Base-by-base conservation (phyloP, 139 green algal genomes). In the Desmodesmus armatus region DNA sequence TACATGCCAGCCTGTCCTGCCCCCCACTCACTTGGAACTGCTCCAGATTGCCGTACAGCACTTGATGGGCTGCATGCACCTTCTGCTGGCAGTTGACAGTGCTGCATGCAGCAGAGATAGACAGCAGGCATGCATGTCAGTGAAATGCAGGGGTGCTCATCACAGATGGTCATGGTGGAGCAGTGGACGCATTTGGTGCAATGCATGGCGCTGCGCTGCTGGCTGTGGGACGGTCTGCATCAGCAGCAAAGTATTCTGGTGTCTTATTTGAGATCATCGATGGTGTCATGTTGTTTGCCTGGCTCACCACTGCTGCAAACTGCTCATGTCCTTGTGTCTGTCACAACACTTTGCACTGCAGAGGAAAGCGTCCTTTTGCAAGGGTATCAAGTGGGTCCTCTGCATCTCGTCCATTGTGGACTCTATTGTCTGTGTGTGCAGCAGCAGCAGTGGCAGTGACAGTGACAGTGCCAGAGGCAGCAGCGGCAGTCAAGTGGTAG, bases 321-420 rank as follows among this genome's bases (percentile, higher is more conserved):
- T 51, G 43, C 79, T 82, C 29, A 85, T 60, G 69, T 71, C 60
- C 2, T 44, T 25, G 23, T 27, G 17, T 4, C 40, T 73, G 69
- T 92, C 89, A 41, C 89, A 92, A 58, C 89, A 92, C 21, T 83
- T 82, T 2, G 89, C 89, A 53, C 83, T 88, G 65, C 89, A 92
- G 1, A 90, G 84, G 70, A 92, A 92, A 0, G 89, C 80, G 60
- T 90, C 86, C 51, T 90, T 90, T 33, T 90, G 89, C 37, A 78
- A 69, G 0, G 89, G 86, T 25, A 90, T 85, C 3, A 92, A 63
- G 79, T 88, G 55, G 3, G 39, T 86, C 23, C 63, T 49, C 77
- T 90, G 86, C 6, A 92, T 2, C 49, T 90, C 84, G 21, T 90
- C 86, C 80, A 92, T 88, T 39, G 87, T 63, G 3, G 4, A 47